Evolutionary conservation across 805 yeast species (phyloP), one percentile per base, ranked within the genome.

Genomic region (Starmerella vitae): DNA sequence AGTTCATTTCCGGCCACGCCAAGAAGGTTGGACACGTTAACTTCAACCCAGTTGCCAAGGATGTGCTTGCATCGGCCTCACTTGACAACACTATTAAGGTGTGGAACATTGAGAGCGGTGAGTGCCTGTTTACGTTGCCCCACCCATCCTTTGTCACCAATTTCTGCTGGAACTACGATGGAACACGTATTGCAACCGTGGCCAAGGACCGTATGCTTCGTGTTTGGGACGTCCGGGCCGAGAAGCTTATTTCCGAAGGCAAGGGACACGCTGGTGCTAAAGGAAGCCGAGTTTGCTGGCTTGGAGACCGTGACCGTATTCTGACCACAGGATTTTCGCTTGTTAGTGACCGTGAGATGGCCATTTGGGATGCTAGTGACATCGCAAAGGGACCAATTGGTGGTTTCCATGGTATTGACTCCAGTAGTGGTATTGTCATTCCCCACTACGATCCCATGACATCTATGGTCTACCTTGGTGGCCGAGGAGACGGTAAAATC

Each of bases 401-500:
- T 37, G 96, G 94, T 0, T 84, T 86, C 58, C 69, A 78, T 54
- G 73, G 77, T 30, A 70, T 91, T 35, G 98, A 93, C 57, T 72
- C 93, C 19, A 78, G 93, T 4, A 80, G 96, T 2, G 98, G 99
- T 52, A 81, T 91, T 30, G 65, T 86, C 59, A 80, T 91, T 72
- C 98, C 98, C 21, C 72, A 80, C 53, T 91, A 64, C 56, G 99
- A 91, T 57, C 80, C 74, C 20, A 71, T 80, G 26, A 85, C 81
- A 33, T 73, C 76, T 40, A 73, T 86, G 42, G 67, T 91, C 43
- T 91, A 79, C 55, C 65, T 91, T 45, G 97, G 94, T 24, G 99
- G 98, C 51, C 88, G 91, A 61, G 96, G 96, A 59, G 98, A 91
- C 60, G 97, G 97, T 52, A 91, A 88, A 59, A 83, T 91, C 53